Evolutionary conservation across 179 eudicot species (phyloP).

Genomic region (Spergularia azorica): DNA sequence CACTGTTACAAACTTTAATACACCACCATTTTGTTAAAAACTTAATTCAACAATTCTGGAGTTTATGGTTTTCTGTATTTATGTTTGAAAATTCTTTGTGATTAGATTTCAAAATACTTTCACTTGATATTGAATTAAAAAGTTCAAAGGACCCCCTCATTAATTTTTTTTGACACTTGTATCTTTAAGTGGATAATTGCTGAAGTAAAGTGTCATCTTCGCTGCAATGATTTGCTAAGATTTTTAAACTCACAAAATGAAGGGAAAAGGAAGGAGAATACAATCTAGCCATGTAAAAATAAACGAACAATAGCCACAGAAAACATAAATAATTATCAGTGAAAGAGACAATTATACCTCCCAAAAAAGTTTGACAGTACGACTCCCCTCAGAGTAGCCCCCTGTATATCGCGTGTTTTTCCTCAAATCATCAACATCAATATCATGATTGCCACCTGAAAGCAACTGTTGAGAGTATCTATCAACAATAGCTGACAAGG

Average conservation of each 20-base stretch:
- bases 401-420: slow-evolving; percentile 85
- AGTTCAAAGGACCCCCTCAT: too few relatives aligned
- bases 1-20: too few relatives aligned
- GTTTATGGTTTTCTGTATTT: too few relatives aligned
- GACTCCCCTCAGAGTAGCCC: slow-evolving; percentile 89
- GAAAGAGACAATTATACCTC: slow-evolving; percentile 57
- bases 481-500: slow-evolving; percentile 13
- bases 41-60: too few relatives aligned
- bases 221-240: not conserved
- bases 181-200: not conserved
- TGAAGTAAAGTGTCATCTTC: not conserved
- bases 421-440: slow-evolving; percentile 82
- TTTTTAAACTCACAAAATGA: not conserved
- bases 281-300: not conserved
- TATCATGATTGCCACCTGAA: slow-evolving; percentile 92
- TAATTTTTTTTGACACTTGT: not conserved
- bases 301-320: not conserved
- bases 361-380: slow-evolving; percentile 90
- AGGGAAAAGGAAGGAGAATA: not conserved
- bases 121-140: too few relatives aligned
- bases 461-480: slow-evolving; percentile 55
- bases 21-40: too few relatives aligned
- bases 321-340: not conserved
- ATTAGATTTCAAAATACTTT: too few relatives aligned
- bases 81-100: too few relatives aligned